Evolutionary conservation across 148 eudicot genomes (phyloP).

Genomic region (Rhododendron ovatum): DNA sequence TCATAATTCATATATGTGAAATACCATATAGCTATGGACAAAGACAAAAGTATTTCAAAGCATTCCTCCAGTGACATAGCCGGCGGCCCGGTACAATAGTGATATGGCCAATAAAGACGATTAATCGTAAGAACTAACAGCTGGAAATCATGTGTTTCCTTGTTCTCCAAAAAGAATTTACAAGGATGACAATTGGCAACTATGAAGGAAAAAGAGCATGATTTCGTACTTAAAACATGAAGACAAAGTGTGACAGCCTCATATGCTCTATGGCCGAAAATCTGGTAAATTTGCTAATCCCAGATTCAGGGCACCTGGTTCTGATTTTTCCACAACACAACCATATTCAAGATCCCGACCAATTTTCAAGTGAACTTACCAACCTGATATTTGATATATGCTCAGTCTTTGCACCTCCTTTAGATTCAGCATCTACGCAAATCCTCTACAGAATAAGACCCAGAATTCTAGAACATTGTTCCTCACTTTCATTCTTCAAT

Average conservation of each 20-base stretch:
- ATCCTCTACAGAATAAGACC: background rate
- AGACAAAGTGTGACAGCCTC: background rate
- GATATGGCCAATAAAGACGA: background rate
- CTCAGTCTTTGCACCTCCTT: background rate
- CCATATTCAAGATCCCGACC: background rate
- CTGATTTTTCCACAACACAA: background rate
- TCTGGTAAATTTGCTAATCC: background rate
- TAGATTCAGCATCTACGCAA: background rate
- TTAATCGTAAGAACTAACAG: background rate
- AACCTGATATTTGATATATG: background rate
- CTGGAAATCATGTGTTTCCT: background rate
- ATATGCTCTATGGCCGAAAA: background rate
- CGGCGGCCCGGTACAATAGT: too few species aligned
- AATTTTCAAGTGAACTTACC: background rate
- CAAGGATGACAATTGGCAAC: background rate
- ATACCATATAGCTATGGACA: background rate
- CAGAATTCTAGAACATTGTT: background rate
- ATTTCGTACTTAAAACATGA: background rate
- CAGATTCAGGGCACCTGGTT: background rate
- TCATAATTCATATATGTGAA: background rate
- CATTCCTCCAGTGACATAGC: background rate
- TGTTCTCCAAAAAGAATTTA: conserved; percentile 1
- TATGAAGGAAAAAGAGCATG: background rate
- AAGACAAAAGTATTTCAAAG: background rate
- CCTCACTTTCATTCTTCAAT: background rate